A percentile compares a stretch with the other conserved stretches of the same genome.
phyloP scores from a whole-genome alignment of 306 rosid genomes.

The Castanea crenata region DNA sequence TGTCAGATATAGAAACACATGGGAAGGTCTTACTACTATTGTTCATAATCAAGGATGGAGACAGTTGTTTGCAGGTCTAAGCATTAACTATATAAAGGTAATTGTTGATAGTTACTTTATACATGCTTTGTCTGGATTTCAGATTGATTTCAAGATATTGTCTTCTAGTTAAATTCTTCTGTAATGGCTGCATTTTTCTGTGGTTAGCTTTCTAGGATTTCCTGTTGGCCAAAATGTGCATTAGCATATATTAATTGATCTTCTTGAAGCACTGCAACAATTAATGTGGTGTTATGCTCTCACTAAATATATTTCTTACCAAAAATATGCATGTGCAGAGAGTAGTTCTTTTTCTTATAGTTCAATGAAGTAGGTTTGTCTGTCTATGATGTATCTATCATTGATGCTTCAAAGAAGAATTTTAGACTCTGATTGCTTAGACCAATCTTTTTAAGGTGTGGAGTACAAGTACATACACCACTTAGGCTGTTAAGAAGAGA shows the following conservation, averaged over 20 bases:
- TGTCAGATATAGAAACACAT: constrained; percentile 59
- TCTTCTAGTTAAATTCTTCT: neutral
- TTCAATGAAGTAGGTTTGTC: neutral
- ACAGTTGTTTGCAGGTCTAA: constrained; percentile 88
- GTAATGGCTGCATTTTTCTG: neutral
- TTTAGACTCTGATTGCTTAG: neutral
- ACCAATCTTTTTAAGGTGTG: neutral
- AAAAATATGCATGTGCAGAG: neutral
- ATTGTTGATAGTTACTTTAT: constrained; percentile 21
- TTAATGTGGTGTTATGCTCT: neutral
- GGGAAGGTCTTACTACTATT: constrained; percentile 61
- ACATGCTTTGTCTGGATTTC: neutral
- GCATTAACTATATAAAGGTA: constrained; percentile 95
- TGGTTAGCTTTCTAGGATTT: neutral
- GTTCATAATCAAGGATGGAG: constrained; percentile 81
- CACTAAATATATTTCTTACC: neutral
- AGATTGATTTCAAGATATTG: neutral
- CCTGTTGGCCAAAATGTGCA: neutral
- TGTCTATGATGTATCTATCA: neutral
- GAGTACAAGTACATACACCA: neutral
- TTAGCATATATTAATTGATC: neutral
- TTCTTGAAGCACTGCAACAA: neutral
- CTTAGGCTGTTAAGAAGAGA: neutral
- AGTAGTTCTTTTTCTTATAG: neutral
- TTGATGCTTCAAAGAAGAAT: neutral